Base-by-base conservation (phyloP, 768 basidiomycete genomes). In the Hericium erinaceus region DNA sequence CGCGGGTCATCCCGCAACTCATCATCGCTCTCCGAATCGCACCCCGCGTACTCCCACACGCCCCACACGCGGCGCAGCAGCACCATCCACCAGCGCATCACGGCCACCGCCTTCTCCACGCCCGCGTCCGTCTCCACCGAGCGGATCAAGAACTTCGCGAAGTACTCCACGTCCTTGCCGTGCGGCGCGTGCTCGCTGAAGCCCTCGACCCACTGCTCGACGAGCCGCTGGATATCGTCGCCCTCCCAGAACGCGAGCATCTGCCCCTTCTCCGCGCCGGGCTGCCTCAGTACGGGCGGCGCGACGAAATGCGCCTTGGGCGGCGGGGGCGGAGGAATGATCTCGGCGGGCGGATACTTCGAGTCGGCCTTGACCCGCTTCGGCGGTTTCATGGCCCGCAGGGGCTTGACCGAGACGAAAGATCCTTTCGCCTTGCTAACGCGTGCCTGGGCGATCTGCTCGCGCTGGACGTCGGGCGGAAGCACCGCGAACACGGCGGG, bases 31-130 rank as follows among this genome's bases (percentile, higher is more conserved):
- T 64, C 65, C 33, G 57, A 57, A 44, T 66, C 69, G 33, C 33
- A 33, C 13, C 60, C 56, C 49, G 55, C 68, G 57, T 70, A 63
- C 68, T 89, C 85, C 56, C 79, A 79, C 3, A 73, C 70, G 11
- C 75, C 79, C 79, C 86, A 92, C 64, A 80, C 69, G 59, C 84
- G 72, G 63, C 85, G 73, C 63, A 92, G 68, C 26, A 94, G 66
- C 37, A 86, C 76, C 61, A 83, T 69, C 93, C 92, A 94, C 89
- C 87, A 95, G 64, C 80, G 84, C 76, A 91, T 75, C 16, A 90
- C 80, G 24, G 80, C 80, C 12, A 88, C 69, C 54, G 83, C 87
- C 59, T 80, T 80, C 70, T 87, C 85, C 41, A 92, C 70, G 0
- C 89, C 83, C n/a, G 64, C 78, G 66, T 92, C 87, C n/a, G 77